Base-by-base conservation (phyloP, 2,329 filamentous ascomycete species). In the Pseudopithomyces chartarum region DNA sequence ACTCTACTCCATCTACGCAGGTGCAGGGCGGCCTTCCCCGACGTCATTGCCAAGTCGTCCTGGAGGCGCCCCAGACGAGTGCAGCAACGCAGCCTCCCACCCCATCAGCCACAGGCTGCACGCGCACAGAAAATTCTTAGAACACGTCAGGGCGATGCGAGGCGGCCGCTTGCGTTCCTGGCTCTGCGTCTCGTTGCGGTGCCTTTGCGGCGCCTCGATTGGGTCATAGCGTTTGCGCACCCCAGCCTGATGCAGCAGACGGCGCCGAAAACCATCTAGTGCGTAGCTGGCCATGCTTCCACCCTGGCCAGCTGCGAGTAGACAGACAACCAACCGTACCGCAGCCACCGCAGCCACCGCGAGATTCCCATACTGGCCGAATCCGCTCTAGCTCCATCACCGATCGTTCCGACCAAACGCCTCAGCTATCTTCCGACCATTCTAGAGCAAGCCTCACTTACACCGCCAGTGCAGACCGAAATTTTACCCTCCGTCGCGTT, bases 1-100 rank as follows among this genome's bases (percentile, higher is more conserved):
- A n/a, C n/a, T n/a, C n/a, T 38, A 13, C 45, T 48, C 19, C 8
- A 48, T 7, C 34, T 26, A 22, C 20, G n/a, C 26, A 3, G 22
- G 29, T 51, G 48, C 36, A 22, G 33, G 39, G 33, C 33, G 46
- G 20, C 13, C 6, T 6, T 17, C 7, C 22, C 12, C 36, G 48
- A 51, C 48, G 48, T 51, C 48, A 51, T 50, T 29, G 48, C 48
- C 48, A 43, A 52, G 48, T 20, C 36, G 26, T 23, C n/a, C 43
- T 33, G 33, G 29, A n/a, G 23, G 26, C 42, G 48, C 6, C 15
- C 13, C 19, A 2, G 26, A 11, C 33, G 44, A 12, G 26, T n/a
- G 8, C 26, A 29, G 26, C 26, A 29, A 8, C 26, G 26, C 26
- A 29, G 26, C 26, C 26, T 5, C 26, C 4, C 26, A 29, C 26